These are phyloP conservation scores for Aureobasidium sp. DNA, from an alignment of 2,329 filamentous ascomycete genomes.

Conservation along the genomic window DNA sequence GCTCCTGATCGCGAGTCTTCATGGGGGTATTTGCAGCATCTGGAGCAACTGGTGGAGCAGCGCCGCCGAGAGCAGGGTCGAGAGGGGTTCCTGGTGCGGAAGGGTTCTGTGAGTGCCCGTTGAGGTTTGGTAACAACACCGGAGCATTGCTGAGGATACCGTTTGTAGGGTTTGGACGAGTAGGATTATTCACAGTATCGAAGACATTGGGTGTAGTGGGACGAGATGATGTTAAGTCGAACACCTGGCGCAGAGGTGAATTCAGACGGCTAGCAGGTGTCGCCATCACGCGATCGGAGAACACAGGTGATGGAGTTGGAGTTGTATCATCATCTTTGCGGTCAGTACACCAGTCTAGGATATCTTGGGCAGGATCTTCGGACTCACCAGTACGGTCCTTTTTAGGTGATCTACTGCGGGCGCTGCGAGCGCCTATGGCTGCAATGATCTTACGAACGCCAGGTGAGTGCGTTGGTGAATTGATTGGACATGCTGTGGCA, in stretches of 20 bases:
- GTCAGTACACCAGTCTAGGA: neutral
- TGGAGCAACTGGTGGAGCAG: neutral
- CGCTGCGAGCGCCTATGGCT: too few relatives aligned
- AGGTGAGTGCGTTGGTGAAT: neutral
- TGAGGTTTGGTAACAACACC: neutral
- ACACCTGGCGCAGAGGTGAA: neutral
- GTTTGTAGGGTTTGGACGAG: neutral
- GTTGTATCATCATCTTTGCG: neutral
- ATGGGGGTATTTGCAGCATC: neutral
- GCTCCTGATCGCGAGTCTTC: neutral
- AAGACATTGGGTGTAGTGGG: neutral
- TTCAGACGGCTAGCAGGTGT: neutral
- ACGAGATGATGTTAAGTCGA: neutral
- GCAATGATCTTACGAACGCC: neutral
- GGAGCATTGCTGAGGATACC: neutral
- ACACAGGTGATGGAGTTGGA: too few relatives aligned
- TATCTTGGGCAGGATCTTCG: neutral
- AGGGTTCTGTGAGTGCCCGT: neutral
- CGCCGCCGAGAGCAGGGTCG: neutral
- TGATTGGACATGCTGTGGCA: neutral
- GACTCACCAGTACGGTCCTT: neutral
- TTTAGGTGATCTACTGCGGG: neutral
- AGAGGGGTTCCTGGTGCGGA: neutral
- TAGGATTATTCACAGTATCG: neutral
- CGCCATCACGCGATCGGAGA: neutral